phyloP scores from a whole-genome alignment of 139 green algal genomes.

The Marvania coccoides region DNA sequence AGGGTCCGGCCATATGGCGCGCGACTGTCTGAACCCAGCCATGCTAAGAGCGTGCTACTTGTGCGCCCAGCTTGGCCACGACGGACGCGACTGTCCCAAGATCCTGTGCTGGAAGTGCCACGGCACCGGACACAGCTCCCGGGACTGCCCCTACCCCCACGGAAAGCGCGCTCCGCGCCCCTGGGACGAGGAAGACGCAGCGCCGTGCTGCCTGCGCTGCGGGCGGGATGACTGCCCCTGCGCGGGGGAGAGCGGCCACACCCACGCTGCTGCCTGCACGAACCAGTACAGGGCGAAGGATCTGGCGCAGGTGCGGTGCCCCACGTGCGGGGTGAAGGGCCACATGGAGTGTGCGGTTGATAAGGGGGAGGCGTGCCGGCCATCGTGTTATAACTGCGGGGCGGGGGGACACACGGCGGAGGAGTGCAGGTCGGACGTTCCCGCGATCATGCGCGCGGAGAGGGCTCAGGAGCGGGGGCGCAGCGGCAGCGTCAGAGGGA shows the following conservation, averaged over 20 bases:
- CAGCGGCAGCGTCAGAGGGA: too few relatives aligned
- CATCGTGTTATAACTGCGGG: slow-evolving; percentile 55
- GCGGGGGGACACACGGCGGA: slow-evolving; percentile 39
- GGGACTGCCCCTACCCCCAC: slow-evolving; percentile 35
- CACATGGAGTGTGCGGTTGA: slow-evolving; percentile 69
- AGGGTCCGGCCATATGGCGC: slow-evolving; percentile 34
- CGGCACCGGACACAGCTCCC: slow-evolving; percentile 37
- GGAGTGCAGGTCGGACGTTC: not conserved
- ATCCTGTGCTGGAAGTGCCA: slow-evolving; percentile 50
- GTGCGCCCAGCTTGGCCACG: slow-evolving; percentile 57
- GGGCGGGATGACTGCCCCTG: slow-evolving; percentile 39
- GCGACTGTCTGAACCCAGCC: slow-evolving; percentile 32
- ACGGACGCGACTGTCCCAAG: slow-evolving; percentile 50
- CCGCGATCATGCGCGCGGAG: not conserved
- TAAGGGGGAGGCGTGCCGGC: not conserved
- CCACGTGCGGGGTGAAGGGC: slow-evolving; percentile 48
- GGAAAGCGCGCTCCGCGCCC: not conserved
- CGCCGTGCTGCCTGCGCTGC: slow-evolving; percentile 51
- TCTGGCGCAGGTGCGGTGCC: slow-evolving; percentile 50
- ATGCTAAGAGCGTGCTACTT: slow-evolving; percentile 50
- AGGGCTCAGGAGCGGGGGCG: too few relatives aligned
- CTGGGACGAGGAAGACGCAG: not conserved
- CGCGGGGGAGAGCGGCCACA: slow-evolving; percentile 41
- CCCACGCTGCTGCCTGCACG: slow-evolving; percentile 55
- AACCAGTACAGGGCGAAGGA: slow-evolving; percentile 40